Conservation (phyloP, 2,329 filamentous ascomycete species). For the Dothideomycetes sp. region DNA sequence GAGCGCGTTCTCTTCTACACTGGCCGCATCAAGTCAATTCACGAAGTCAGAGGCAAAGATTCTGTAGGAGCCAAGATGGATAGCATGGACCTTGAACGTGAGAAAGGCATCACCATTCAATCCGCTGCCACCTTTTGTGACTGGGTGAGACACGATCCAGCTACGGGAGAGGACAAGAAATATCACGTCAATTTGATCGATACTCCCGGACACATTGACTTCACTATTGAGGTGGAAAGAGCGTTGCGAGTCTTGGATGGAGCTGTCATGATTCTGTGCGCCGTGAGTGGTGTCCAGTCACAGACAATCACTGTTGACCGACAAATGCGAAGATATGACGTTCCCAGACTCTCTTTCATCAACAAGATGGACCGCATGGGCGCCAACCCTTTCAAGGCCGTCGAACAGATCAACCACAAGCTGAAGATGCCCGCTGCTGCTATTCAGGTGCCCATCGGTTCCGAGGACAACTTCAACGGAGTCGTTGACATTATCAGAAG, state of each 20-base stretch:
- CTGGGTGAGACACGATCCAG: slow-evolving; percentile 65
- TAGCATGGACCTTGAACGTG: slow-evolving; percentile 96
- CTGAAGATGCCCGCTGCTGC: slow-evolving; percentile 87
- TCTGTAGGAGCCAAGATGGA: slow-evolving; percentile 98
- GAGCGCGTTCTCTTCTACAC: slow-evolving; percentile 98
- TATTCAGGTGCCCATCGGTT: slow-evolving; percentile 86
- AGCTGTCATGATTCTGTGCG: slow-evolving; percentile 96
- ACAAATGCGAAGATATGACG: slow-evolving; percentile 97
- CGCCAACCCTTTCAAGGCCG: slow-evolving; percentile 92
- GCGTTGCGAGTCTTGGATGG: slow-evolving; percentile 90
- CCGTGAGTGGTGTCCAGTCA: slow-evolving; percentile 91
- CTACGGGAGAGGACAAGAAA: slow-evolving; percentile 63
- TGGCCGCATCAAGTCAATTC: slow-evolving; percentile 89
- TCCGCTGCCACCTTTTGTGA: slow-evolving; percentile 97
- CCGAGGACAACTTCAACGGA: slow-evolving; percentile 83
- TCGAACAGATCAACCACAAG: slow-evolving; percentile 96
- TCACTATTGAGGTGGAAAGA: slow-evolving; percentile 96
- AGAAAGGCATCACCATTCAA: slow-evolving; percentile 98
- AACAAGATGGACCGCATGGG: slow-evolving; percentile 99
- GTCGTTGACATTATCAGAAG: slow-evolving; percentile 88
- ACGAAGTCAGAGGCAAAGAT: slow-evolving; percentile 93
- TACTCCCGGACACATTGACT: slow-evolving; percentile 96
- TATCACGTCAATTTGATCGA: slow-evolving; percentile 99
- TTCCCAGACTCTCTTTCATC: slow-evolving; percentile 89
- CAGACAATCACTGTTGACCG: slow-evolving; percentile 97